A percentile compares a stretch with the other conserved stretches of the same genome.
These are phyloP conservation scores for Phytophthora fragariae DNA, from an alignment of 352 stramenopile species.

Conservation along the genomic window DNA sequence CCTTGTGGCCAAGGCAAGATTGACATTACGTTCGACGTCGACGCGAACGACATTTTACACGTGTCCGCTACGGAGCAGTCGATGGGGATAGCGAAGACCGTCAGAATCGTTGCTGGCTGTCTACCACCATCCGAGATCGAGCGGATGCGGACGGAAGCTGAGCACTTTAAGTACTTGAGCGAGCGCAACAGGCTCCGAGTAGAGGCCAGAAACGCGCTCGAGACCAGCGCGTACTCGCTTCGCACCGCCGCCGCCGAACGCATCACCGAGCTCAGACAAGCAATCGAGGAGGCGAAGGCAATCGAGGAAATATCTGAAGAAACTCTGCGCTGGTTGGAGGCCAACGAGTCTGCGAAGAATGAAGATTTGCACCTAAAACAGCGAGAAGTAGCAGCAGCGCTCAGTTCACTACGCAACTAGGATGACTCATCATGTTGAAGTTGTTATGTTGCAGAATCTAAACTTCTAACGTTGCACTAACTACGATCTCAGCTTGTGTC, in stretches of 20 bases:
- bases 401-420: neutral
- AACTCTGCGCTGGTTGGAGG: neutral
- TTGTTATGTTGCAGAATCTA: slow-evolving; percentile 8
- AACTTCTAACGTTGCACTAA: neutral
- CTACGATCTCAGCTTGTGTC: neutral
- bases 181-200: neutral
- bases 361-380: neutral
- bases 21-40: neutral
- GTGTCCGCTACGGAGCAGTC: neutral
- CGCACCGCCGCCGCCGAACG: neutral
- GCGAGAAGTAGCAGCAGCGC: neutral
- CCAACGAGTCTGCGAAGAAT: neutral
- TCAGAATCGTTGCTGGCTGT: neutral
- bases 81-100: neutral
- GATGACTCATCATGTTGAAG: slow-evolving; percentile 6
- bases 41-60: neutral
- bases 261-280: neutral
- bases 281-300: neutral
- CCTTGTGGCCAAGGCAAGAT: neutral
- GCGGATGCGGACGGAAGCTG: neutral
- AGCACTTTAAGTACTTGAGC: neutral
- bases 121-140: neutral
- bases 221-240: neutral
- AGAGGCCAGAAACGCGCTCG: neutral
- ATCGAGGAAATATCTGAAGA: neutral